Conservation (phyloP, 225 moss, liverwort and hornwort genomes). For the Pseudisothecium myosuroides region DNA sequence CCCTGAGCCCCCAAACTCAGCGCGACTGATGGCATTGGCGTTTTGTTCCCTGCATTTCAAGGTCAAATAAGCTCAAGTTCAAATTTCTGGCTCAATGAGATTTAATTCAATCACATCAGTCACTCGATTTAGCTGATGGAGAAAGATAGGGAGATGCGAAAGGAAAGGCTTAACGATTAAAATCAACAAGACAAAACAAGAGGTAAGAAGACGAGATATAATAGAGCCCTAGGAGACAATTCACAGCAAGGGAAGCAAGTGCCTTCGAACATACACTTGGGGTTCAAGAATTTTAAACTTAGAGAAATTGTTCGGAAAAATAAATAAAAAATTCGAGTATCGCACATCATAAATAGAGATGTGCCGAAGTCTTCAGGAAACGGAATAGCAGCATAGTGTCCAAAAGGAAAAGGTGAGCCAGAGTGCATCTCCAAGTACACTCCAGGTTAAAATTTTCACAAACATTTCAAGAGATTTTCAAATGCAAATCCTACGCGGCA, state of each 20-base stretch:
- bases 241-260: background rate
- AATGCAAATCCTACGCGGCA: background rate
- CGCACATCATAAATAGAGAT: background rate
- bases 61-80: background rate
- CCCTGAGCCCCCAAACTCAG: slow-evolving; percentile 71
- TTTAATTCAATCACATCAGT: background rate
- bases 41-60: slow-evolving; percentile 68
- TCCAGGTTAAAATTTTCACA: background rate
- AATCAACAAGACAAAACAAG: background rate
- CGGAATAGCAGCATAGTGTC: background rate
- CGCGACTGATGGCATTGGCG: slow-evolving; percentile 41
- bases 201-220: background rate
- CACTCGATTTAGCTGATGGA: background rate
- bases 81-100: background rate
- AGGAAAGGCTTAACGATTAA: background rate
- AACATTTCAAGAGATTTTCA: background rate
- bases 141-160: background rate
- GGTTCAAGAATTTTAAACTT: background rate
- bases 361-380: background rate
- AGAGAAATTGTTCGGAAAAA: background rate
- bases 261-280: background rate
- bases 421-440: background rate
- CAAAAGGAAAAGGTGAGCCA: background rate
- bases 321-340: background rate
- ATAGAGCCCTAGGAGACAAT: background rate